phyloP scores from a whole-genome alignment of 2,329 filamentous ascomycete genomes.

The Ophiostoma sp. region DNA sequence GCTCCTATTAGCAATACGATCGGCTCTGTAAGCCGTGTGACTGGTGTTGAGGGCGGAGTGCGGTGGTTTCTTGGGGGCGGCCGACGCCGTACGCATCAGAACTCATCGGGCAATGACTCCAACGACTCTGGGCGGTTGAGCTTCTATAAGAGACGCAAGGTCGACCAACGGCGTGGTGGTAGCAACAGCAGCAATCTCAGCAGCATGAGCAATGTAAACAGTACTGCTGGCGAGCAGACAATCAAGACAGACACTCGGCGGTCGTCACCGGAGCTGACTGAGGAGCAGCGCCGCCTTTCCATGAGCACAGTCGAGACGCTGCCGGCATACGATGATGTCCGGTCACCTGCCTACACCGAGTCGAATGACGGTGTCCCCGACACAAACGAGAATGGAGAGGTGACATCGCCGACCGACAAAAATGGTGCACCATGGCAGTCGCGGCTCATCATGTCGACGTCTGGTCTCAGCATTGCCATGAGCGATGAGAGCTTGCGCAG shows the following conservation, averaged over 20 bases:
- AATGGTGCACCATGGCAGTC: slow-evolving; percentile 61
- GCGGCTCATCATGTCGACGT: slow-evolving; percentile 82
- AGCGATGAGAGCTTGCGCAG: slow-evolving; percentile 80
- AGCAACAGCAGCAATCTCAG: slow-evolving; percentile 7
- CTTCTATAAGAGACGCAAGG: slow-evolving; percentile 57
- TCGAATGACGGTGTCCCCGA: neutral
- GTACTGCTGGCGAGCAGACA: neutral
- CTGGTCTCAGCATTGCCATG: slow-evolving; percentile 84
- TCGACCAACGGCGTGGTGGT: slow-evolving; percentile 34
- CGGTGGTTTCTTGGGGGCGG: slow-evolving; percentile 71
- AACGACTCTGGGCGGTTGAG: slow-evolving; percentile 35
- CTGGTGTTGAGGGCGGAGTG: slow-evolving; percentile 81
- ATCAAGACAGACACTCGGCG: neutral
- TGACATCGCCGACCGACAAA: neutral
- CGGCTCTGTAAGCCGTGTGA: slow-evolving; percentile 73
- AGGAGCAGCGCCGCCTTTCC: slow-evolving; percentile 51
- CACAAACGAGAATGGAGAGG: slow-evolving; percentile 20
- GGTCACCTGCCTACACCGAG: slow-evolving; percentile 70
- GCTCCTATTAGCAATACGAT: slow-evolving; percentile 83
- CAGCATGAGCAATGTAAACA: neutral
- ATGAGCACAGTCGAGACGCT: slow-evolving; percentile 68
- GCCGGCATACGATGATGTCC: slow-evolving; percentile 76
- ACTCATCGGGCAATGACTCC: slow-evolving; percentile 23
- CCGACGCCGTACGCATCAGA: slow-evolving; percentile 39
- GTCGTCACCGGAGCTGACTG: slow-evolving; percentile 25